Evolutionary conservation across 345 rosid species (phyloP), one percentile per base, ranked within the genome.

Genomic region (Gossypium longicalyx): DNA sequence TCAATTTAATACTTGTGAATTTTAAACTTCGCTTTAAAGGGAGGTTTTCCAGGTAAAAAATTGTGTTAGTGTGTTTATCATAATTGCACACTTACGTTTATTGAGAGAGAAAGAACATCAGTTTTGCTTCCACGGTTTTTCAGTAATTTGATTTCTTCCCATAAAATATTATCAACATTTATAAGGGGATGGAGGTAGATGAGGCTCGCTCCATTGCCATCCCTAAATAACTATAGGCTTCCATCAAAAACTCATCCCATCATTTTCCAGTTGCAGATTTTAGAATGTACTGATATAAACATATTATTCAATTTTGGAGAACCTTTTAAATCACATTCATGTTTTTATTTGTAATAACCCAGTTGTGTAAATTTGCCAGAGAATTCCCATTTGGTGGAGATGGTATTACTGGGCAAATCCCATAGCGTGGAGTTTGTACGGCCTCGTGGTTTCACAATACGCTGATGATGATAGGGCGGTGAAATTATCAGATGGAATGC

Each of bases 381-480:
- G 99, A 83, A 93, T 95, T 45, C 98, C 99, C 0, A 66, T 89
- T 52, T 95, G 93, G 94, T 91, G 98, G 99, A 90, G 99, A 82
- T 95, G 99, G 99, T 95, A 95, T 77, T 95, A 93, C 78, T 95
- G 98, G 99, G 99, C 97, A 70, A 93, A 95, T 78, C 99, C 98
- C 0, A 77, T 95, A 15, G 98, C 99, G 1, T 95, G 99, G 98
- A 89, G 91, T 72, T 77, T 93, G 17, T 93, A 95, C 67, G 98
- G 99, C 60, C 91, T 95, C 34, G 56, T 90, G 76, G 84, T 88
- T 15, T 95, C 99, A 12, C 99, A 95, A 59, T 93, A 90, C 22
- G 96, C 93, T 2, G 90, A 88, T 48, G 91, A 87, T 66, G 76
- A 79, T 2, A 63, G 34, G 68, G 71, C 45, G 19, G 87, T 95